Conservation (phyloP, 495 filamentous ascomycete species). For the Amniculicola lignicola region DNA sequence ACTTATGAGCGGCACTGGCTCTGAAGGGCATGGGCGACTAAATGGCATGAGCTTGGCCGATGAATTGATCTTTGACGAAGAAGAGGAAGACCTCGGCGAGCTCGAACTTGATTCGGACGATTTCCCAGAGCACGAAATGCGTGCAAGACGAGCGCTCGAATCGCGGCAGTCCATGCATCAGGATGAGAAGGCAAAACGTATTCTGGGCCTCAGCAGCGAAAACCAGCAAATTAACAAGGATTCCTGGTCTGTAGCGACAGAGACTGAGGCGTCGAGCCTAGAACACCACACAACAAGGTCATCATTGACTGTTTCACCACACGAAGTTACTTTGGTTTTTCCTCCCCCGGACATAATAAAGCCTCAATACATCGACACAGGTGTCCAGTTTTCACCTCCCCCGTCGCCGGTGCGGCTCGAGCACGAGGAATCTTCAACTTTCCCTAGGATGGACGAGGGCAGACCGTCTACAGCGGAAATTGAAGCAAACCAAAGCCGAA, state of each 20-base stretch:
- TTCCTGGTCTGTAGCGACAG: conserved; percentile 1
- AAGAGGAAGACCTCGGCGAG: conserved; percentile 51
- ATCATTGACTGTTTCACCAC: conserved; percentile 6
- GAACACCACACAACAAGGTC: conserved; percentile 4
- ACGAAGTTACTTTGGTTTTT: conserved; percentile 20
- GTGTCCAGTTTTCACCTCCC: conserved; percentile 78
- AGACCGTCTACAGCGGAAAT: conserved; percentile 52
- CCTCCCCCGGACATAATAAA: conserved; percentile 23
- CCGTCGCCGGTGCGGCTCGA: conserved; percentile 58
- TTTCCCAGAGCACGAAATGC: conserved; percentile 41
- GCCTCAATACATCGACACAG: conserved; percentile 63
- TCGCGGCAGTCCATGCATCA: conserved; percentile 37
- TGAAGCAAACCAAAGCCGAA: conserved; percentile 69
- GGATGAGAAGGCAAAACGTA: conserved; percentile 45
- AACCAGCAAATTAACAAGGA: conserved; percentile 18
- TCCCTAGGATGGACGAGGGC: conserved; percentile 7
- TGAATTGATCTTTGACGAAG: conserved; percentile 81
- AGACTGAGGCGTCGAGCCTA: conserved; percentile 15
- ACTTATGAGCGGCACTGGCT: conserved; percentile 47
- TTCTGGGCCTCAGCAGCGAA: conserved; percentile 38
- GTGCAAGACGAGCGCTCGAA: conserved; percentile 35
- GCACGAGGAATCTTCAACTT: background rate
- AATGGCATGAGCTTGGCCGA: conserved; percentile 80
- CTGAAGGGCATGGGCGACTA: conserved; percentile 55
- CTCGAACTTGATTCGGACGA: conserved; percentile 42